Percentiles rank a stretch among this genome's conserved stretches.
phyloP scores from a whole-genome alignment of 2,329 filamentous ascomycete genomes.

The Elsinoe perseae region DNA sequence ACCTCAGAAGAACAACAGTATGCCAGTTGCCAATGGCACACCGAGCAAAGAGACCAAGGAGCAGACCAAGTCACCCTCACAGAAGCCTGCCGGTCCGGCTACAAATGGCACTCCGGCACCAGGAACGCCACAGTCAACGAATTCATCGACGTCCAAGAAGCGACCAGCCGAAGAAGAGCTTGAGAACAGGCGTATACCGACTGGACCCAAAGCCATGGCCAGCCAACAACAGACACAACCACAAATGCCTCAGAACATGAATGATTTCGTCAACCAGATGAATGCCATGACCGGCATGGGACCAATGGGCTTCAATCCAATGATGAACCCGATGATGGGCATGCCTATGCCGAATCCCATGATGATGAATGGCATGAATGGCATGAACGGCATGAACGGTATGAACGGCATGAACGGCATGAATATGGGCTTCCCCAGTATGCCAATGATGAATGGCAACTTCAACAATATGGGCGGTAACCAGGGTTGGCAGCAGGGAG shows the following conservation, averaged over 20 bases:
- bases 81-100: conserved; percentile 17
- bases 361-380: conserved; percentile 35
- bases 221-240: conserved; percentile 21
- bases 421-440: conserved; percentile 20
- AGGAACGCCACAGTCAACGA: conserved; percentile 22
- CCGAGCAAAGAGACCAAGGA: conserved; percentile 14
- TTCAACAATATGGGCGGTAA: conserved; percentile 25
- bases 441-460: conserved; percentile 19
- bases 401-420: conserved; percentile 18
- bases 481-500: conserved; percentile 26
- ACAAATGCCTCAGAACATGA: conserved; percentile 27
- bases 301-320: conserved; percentile 24
- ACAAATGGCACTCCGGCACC: conserved; percentile 23
- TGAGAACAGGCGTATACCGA: conserved; percentile 36
- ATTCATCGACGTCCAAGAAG: conserved; percentile 55
- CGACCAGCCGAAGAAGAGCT: conserved; percentile 67
- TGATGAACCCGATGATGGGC: conserved; percentile 33
- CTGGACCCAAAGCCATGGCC: conserved; percentile 44
- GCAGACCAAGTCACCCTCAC: conserved; percentile 18
- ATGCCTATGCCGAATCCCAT: conserved; percentile 42
- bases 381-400: no score
- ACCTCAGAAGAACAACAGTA: conserved; percentile 21
- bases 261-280: conserved; percentile 41
- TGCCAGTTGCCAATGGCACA: conserved; percentile 7
- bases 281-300: conserved; percentile 32